Evolutionary conservation across 2,329 filamentous ascomycete species (phyloP), one percentile per base, ranked within the genome.

Genomic region (Pseudogymnoascus sp.): DNA sequence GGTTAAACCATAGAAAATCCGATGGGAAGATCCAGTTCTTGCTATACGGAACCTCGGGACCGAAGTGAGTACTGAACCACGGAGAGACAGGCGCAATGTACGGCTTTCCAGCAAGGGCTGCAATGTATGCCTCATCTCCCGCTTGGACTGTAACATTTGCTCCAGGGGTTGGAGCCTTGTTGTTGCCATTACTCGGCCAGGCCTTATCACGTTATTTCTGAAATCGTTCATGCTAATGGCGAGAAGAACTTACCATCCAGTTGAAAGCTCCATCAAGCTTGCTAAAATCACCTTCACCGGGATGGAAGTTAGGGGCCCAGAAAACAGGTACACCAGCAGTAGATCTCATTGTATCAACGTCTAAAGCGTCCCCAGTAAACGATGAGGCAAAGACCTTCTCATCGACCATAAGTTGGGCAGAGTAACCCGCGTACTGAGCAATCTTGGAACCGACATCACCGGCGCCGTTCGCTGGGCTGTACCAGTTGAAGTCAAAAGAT

Each of bases 11-110:
- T 12, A 86, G 71, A 47, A 78, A 74, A 63, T 86, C 83, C n/a
- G 81, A 80, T 7, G 77, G 76, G 74, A 80, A 86, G 9, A 84
- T 72, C 82, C 83, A 86, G 68, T 85, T 84, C 74, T 87, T 62
- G 30, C 61, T 60, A 16, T 60, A 62, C 4, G 65, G 61, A 4
- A 68, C 66, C 58, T 68, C 78, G 78, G 74, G 72, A 62, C 76
- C 78, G 14, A 59, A 68, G 58, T 67, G 65, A 11, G 66, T 67
- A 18, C 57, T 63, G 54, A 68, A 81, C 72, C 63, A 80, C 62
- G 68, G 68, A 74, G 63, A 77, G 69, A 67, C 65, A 36, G 66
- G 64, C 65, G 65, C 66, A 36, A 67, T 64, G n/a, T 67, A 67
- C 37, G 66, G 59, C 36, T 67, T 67, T 36, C 63, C 63, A 20